Percentiles rank a stretch among this genome's conserved stretches.
phyloP scores from a whole-genome alignment of 2,329 filamentous ascomycete species.

The Orbilia ellipsospora region DNA sequence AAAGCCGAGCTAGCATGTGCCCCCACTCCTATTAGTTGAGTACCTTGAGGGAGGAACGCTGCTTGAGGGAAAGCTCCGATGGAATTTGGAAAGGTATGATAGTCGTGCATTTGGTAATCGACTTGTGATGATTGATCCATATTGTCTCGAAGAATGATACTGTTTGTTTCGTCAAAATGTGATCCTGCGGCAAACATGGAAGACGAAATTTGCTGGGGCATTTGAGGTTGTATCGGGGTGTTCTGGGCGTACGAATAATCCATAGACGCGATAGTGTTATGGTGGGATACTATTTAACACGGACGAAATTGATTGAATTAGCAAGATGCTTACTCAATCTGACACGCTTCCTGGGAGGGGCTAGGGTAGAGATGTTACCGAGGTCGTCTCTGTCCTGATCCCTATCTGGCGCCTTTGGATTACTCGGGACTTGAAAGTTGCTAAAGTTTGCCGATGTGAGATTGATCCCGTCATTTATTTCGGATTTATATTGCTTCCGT shows the following conservation, averaged over 20 bases:
- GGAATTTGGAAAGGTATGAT: slow-evolving; percentile 22
- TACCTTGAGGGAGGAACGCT: slow-evolving; percentile 29
- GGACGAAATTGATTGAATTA: slow-evolving; percentile 21
- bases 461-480: slow-evolving; percentile 10
- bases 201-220: slow-evolving; percentile 33
- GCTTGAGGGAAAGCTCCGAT: slow-evolving; percentile 12
- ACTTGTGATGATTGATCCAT: slow-evolving; percentile 48
- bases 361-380: slow-evolving; percentile 22
- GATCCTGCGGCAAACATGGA: slow-evolving; percentile 51
- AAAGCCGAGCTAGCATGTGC: slow-evolving; percentile 41
- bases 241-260: slow-evolving; percentile 41
- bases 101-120: slow-evolving; percentile 35
- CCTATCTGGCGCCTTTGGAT: slow-evolving; percentile 16
- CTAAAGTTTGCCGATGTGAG: slow-evolving; percentile 8
- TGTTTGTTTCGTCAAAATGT: slow-evolving; percentile 39
- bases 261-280: slow-evolving; percentile 43
- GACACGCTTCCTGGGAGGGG: slow-evolving; percentile 5
- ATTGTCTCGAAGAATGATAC: slow-evolving; percentile 29
- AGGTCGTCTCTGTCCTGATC: slow-evolving; percentile 42
- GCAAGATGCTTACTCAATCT: slow-evolving; percentile 15
- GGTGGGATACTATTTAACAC: slow-evolving; percentile 18
- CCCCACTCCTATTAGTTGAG: slow-evolving; percentile 44
- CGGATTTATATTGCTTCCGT: slow-evolving; percentile 20
- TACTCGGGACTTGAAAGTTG: slow-evolving; percentile 6
- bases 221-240: slow-evolving; percentile 31